Base-by-base conservation (phyloP, 2,329 filamentous ascomycete species). In the Remersonia thermophila region DNA sequence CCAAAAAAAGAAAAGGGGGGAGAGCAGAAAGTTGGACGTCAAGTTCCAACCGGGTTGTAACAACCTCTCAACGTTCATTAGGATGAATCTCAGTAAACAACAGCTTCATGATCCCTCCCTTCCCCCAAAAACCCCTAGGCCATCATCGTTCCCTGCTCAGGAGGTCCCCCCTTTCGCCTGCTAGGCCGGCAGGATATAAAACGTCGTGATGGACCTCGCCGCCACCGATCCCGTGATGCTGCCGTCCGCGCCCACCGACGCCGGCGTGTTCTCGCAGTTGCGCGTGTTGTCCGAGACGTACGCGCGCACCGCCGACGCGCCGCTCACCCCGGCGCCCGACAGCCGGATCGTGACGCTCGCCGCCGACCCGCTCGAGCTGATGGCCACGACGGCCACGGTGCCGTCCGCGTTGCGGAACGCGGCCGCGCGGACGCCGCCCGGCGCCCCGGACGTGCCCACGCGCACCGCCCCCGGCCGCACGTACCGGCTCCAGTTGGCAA, bases 401-500 rank as follows among this genome's bases (percentile, higher is more conserved):
- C 59, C 58, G 32, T 62, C 59, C 8, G 49, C 36, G 35, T 62
- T 62, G 39, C 40, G 39, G 37, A 61, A 60, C 2, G 59, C 58
- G 3, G 56, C 54, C 33, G 48, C 54, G 41, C 51, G 52, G 27
- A 58, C 44, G 23, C 53, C 51, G 2, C 45, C 40, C 12, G 48
- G 33, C 5, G 38, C 48, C 2, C 53, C 55, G 4, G 48, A 44
- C 3, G 49, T 50, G 11, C 44, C 51, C 13, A 61, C 43, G 26
- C 57, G 47, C 6, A 54, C 36, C 12, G 59, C 58, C 0, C 59
- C 59, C 2, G 59, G 59, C 1, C 57, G 53, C 15, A 62, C 55
- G 40, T 55, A 56, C 13, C 60, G 54, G 16, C 46, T 49, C 55
- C 56, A 62, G 48, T 56, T 58, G 29, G 58, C 59, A 41, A 63